These are phyloP conservation scores for Leucocoprinus gongylophorus DNA, from an alignment of 1,284 basidiomycete genomes.

Conservation along the genomic window DNA sequence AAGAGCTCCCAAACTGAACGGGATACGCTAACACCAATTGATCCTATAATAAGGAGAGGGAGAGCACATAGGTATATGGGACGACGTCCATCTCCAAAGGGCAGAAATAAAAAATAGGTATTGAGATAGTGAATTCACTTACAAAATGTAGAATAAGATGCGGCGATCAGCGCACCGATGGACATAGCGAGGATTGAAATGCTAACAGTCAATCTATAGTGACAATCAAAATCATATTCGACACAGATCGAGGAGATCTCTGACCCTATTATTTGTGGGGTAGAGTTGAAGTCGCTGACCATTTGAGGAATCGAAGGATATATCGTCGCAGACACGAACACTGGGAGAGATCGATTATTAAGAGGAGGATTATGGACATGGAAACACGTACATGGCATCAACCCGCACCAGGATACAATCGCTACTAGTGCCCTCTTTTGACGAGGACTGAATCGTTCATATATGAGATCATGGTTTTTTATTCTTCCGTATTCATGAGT, in stretches of 20 bases:
- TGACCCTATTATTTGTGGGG: constrained; percentile 16
- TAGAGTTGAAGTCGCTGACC: constrained; percentile 51
- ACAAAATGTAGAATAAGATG: constrained; percentile 32
- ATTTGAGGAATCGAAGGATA: constrained; percentile 65
- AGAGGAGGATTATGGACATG: background rate
- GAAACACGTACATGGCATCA: constrained; percentile 43
- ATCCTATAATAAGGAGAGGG: constrained; percentile 54
- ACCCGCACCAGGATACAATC: constrained; percentile 45
- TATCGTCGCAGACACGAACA: constrained; percentile 63
- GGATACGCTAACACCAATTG: constrained; percentile 50
- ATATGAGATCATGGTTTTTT: constrained; percentile 26
- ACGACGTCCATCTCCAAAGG: constrained; percentile 48
- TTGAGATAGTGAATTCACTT: background rate
- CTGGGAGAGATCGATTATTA: constrained; percentile 27
- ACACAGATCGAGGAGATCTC: background rate
- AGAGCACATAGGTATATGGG: constrained; percentile 56
- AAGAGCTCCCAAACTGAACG: constrained; percentile 45
- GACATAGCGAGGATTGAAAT: constrained; percentile 28
- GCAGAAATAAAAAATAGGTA: background rate
- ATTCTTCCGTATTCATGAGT: background rate
- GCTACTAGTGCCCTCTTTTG: constrained; percentile 44
- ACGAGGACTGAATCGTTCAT: constrained; percentile 41
- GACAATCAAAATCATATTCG: background rate
- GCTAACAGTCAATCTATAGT: constrained; percentile 27
- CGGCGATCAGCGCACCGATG: constrained; percentile 25